Evolutionary conservation across 768 basidiomycete genomes (phyloP).

Genomic region (Holtermanniella nyarrowii): DNA sequence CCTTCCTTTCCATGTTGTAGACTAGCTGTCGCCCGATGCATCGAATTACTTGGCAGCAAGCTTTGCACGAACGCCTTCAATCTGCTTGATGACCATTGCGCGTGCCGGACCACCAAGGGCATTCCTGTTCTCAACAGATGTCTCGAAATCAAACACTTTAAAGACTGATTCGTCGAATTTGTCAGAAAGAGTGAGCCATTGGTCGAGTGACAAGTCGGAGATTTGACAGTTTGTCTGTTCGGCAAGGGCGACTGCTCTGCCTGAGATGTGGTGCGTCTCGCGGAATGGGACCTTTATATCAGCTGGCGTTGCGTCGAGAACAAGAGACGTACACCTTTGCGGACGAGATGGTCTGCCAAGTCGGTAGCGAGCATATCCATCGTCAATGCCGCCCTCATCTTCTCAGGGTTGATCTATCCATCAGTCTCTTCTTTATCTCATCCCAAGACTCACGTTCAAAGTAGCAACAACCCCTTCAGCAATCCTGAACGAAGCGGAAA

Average conservation of each 20-base stretch:
- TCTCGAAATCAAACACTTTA: conserved; percentile 86
- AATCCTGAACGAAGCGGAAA: conserved; percentile 79
- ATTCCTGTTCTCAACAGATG: conserved; percentile 80
- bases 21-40: neutral
- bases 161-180: conserved; percentile 75
- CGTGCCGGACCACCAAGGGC: conserved; percentile 86
- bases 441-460: conserved; percentile 53
- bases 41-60: conserved; percentile 38
- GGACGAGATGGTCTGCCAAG: conserved; percentile 93
- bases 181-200: conserved; percentile 64
- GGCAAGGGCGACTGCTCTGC: conserved; percentile 87
- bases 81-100: conserved; percentile 74
- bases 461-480: conserved; percentile 91
- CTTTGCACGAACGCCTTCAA: conserved; percentile 58
- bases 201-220: conserved; percentile 64
- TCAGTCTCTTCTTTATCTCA: neutral
- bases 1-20: no score
- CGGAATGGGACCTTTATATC: conserved; percentile 96
- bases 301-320: neutral
- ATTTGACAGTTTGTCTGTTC: conserved; percentile 72
- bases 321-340: conserved; percentile 83
- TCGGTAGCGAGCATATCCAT: conserved; percentile 99
- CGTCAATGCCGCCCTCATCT: conserved; percentile 81
- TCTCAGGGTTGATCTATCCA: conserved; percentile 68
- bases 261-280: conserved; percentile 96